A percentile compares a stretch with the other conserved stretches of the same genome.
Conservation (phyloP, 495 filamentous ascomycete genomes). For the Cercophora newfieldiana region DNA sequence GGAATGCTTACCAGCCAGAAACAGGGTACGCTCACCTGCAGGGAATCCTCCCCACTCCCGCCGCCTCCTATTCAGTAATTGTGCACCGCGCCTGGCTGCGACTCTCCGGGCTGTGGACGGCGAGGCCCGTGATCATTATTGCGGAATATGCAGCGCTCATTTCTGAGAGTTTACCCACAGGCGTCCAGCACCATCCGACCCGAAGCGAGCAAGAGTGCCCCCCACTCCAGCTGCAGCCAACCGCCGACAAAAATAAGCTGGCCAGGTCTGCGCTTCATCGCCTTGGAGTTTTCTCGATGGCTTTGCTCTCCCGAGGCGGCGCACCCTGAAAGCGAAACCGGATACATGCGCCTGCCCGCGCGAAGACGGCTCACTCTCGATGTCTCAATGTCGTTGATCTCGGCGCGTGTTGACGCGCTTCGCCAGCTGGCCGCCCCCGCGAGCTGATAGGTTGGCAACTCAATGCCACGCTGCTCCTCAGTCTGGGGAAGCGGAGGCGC, state of each 20-base stretch:
- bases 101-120: neutral
- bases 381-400: neutral
- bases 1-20: slow-evolving; percentile 5
- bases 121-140: slow-evolving; percentile 14
- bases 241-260: neutral
- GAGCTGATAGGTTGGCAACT: slow-evolving; percentile 10
- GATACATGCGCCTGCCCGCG: neutral
- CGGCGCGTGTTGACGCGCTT: neutral
- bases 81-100: neutral
- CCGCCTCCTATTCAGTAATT: neutral
- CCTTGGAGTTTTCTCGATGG: neutral
- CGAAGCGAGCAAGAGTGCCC: neutral
- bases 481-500: slow-evolving; percentile 19
- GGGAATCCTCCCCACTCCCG: neutral
- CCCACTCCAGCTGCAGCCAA: neutral
- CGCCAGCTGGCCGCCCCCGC: neutral
- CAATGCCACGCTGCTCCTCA: neutral
- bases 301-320: neutral
- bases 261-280: neutral
- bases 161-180: slow-evolving; percentile 10
- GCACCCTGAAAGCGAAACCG: neutral
- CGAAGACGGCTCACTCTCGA: neutral
- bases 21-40: neutral
- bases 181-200: neutral
- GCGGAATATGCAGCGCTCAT: slow-evolving; percentile 12